Evolutionary conservation across 2,329 filamentous ascomycete species (phyloP).

Genomic region (Diaporthe eres): DNA sequence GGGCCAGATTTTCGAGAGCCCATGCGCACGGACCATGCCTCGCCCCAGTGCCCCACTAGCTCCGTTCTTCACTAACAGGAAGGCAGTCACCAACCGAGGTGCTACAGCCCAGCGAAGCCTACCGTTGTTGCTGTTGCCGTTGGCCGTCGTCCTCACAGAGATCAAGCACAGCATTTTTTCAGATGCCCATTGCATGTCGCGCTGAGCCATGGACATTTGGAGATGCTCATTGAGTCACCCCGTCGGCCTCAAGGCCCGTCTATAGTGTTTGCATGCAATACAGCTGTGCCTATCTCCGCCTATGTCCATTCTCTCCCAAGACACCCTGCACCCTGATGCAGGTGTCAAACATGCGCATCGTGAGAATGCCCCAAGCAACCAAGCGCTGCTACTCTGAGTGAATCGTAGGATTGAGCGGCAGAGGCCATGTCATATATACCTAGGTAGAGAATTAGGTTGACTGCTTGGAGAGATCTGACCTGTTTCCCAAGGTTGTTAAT

Average conservation of each 20-base stretch:
- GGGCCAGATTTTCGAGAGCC: slow-evolving; percentile 37
- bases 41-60: slow-evolving; percentile 13
- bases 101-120: neutral
- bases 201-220: neutral
- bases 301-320: neutral
- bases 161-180: neutral
- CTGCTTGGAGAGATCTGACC: neutral
- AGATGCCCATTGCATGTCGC: neutral
- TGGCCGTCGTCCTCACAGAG: neutral
- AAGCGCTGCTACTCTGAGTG: neutral
- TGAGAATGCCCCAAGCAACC: neutral
- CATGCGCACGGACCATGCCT: slow-evolving; percentile 31
- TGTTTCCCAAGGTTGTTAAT: neutral
- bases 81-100: neutral
- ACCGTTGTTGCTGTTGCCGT: neutral
- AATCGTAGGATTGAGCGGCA: neutral
- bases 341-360: neutral
- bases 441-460: neutral
- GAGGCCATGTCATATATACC: neutral
- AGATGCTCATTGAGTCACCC: neutral
- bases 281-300: neutral
- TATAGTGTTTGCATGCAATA: neutral
- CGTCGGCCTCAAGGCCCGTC: neutral
- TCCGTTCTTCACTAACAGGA: slow-evolving; percentile 29
- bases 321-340: neutral